Evolutionary conservation across 2,329 filamentous ascomycete genomes (phyloP), one percentile per base, ranked within the genome.

Genomic region (Colletotrichum plurivorum): DNA sequence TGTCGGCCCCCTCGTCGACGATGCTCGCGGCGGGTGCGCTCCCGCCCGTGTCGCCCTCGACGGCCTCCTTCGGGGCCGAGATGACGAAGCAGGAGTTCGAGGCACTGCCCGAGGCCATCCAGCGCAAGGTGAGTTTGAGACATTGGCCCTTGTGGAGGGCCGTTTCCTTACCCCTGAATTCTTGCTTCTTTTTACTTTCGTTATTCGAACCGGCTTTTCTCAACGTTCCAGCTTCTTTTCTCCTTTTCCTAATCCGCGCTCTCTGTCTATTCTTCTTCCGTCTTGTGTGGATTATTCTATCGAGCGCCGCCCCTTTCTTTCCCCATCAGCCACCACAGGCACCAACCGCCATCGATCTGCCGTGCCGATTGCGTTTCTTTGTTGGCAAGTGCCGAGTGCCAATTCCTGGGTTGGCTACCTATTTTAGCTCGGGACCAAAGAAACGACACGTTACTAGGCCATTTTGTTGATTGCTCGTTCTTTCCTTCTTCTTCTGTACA

Each of bases 91-190:
- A 79, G 39, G 80, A 82, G 60, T 88, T 87, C 68, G 84, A 88
- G 71, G 82, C 83, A 48, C 78, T 89, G 12, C 87, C 87, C 20
- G 84, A 84, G 25, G 85, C 86, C 16, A 82, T 89, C 61, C 82
- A 85, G 74, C 82, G 87, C 78, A 89, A 89, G 81, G 87, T 89
- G 79, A 82, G 86, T 22, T 10, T 18, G 20, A 49, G 20, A 20
- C 81, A 25, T 48, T 13, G 46, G 65, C 64, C 46, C 22, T 4
- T 25, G 22, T 31, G 31, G 31, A 36, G 8, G 9, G 31, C 31
- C 31, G 31, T 36, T 36, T 36, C 31, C 10, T 36, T 36, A 36
- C 31, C 31, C 31, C 31, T 36, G 31, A 36, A 55, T 73, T 46
- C 31, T 27, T 54, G 31, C 39, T 31, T 16, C 20, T 22, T 4